These are phyloP conservation scores for Pachysolen tannophilus DNA, from an alignment of 805 yeast genomes.

Conservation along the genomic window DNA sequence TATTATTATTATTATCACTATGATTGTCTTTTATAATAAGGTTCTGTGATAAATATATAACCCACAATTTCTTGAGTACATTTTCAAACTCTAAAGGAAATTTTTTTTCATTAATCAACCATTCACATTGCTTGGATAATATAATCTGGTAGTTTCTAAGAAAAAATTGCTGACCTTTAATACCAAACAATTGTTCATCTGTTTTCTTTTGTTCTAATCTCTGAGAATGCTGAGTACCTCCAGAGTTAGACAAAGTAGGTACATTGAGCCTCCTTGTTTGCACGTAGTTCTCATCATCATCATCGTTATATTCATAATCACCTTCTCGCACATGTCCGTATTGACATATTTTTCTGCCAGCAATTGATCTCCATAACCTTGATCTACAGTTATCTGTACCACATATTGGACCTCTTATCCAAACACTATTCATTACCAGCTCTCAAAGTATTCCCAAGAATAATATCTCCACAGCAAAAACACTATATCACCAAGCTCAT, in stretches of 20 bases:
- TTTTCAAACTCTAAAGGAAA: neutral
- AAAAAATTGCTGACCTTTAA: slow-evolving; percentile 34
- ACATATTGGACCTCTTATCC: slow-evolving; percentile 74
- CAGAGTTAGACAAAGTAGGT: slow-evolving; percentile 31
- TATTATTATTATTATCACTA: neutral
- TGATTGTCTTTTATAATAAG: neutral
- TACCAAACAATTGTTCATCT: slow-evolving; percentile 34
- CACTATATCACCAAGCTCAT: no score
- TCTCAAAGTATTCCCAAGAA: no score
- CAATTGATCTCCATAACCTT: slow-evolving; percentile 56
- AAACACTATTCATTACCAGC: slow-evolving; percentile 38
- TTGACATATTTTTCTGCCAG: slow-evolving; percentile 81
- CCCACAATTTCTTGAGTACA: neutral
- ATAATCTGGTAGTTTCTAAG: slow-evolving; percentile 37
- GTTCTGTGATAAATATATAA: neutral
- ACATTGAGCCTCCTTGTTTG: slow-evolving; percentile 49
- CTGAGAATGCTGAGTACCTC: slow-evolving; percentile 17
- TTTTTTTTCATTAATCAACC: neutral
- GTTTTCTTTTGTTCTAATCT: slow-evolving; percentile 14
- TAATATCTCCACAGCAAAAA: no score
- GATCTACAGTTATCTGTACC: slow-evolving; percentile 89
- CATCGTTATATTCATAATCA: slow-evolving; percentile 71
- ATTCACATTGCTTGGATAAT: slow-evolving; percentile 2
- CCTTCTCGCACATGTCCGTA: slow-evolving; percentile 87
- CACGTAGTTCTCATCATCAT: slow-evolving; percentile 54